A percentile compares a stretch with the other conserved stretches of the same genome.
phyloP scores from a whole-genome alignment of 768 basidiomycete genomes.

The Mycena pura region DNA sequence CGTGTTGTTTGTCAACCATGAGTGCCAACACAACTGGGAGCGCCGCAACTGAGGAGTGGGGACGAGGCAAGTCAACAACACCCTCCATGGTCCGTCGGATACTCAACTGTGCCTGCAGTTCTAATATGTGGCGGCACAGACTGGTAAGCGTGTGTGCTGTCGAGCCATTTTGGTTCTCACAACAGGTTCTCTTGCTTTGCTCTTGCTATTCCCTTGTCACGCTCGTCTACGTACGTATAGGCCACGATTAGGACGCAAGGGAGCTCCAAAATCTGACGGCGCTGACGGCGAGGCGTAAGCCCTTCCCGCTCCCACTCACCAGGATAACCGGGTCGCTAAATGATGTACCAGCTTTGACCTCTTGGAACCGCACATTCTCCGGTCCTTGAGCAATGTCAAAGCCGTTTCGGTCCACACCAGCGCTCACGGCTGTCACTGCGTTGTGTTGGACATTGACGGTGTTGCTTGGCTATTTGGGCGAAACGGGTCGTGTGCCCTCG shows the following conservation, averaged over 20 bases:
- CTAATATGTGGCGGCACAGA: constrained; percentile 87
- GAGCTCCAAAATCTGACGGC: constrained; percentile 53
- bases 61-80: constrained; percentile 36
- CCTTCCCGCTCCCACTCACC: neutral
- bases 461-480: constrained; percentile 92
- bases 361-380: constrained; percentile 86
- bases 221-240: constrained; percentile 43
- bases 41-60: constrained; percentile 13
- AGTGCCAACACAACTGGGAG: constrained; percentile 12
- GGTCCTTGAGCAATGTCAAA: constrained; percentile 85
- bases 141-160: constrained; percentile 62
- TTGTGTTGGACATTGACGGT: constrained; percentile 76
- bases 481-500: constrained; percentile 73
- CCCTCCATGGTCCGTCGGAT: neutral
- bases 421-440: constrained; percentile 77
- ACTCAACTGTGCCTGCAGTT: constrained; percentile 49
- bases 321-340: neutral
- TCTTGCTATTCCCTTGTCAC: constrained; percentile 22
- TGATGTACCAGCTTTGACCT: constrained; percentile 73
- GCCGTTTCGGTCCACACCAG: constrained; percentile 76
- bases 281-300: constrained; percentile 48
- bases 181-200: constrained; percentile 21
- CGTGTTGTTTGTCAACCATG: constrained; percentile 21
- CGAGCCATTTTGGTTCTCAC: constrained; percentile 34
- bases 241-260: constrained; percentile 80